Evolutionary conservation across 163 green algal genomes (phyloP).

Genomic region (Scenedesmus sp.): DNA sequence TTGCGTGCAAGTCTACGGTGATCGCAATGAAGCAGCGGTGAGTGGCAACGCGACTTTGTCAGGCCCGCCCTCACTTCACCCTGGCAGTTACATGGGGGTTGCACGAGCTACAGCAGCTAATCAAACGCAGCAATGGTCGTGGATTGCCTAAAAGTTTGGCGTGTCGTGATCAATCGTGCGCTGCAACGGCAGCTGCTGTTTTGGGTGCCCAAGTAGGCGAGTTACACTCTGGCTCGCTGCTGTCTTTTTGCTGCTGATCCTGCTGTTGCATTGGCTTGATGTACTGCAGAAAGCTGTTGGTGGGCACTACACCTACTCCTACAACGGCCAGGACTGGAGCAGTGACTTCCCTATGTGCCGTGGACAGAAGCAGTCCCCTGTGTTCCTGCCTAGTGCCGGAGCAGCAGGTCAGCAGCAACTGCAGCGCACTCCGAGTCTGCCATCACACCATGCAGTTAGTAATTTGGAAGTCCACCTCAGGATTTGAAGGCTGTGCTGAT

Average conservation of each 20-base stretch:
- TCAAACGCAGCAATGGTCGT: no score
- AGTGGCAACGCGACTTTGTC: no score
- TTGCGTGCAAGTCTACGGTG: not conserved
- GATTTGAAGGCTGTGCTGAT: no score
- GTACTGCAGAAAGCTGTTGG: not conserved
- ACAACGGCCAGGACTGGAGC: constrained; percentile 30
- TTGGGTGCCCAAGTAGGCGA: not conserved
- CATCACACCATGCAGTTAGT: no score
- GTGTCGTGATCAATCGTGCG: no score
- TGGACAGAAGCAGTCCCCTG: not conserved
- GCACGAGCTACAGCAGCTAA: not conserved
- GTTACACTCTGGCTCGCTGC: not conserved
- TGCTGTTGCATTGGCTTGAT: not conserved
- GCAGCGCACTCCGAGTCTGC: no score
- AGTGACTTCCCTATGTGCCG: not conserved
- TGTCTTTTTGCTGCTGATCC: not conserved
- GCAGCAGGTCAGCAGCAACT: constrained; percentile 7
- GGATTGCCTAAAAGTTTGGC: not conserved
- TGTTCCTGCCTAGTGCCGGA: constrained; percentile 14
- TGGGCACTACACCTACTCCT: constrained; percentile 4
- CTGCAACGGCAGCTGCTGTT: no score
- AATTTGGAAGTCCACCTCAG: no score
- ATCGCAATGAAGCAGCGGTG: not conserved
- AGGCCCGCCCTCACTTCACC: no score
- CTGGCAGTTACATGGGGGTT: not conserved